Evolutionary conservation across 164 flowering plant genomes (phyloP).

Genomic region (Saururus chinensis): DNA sequence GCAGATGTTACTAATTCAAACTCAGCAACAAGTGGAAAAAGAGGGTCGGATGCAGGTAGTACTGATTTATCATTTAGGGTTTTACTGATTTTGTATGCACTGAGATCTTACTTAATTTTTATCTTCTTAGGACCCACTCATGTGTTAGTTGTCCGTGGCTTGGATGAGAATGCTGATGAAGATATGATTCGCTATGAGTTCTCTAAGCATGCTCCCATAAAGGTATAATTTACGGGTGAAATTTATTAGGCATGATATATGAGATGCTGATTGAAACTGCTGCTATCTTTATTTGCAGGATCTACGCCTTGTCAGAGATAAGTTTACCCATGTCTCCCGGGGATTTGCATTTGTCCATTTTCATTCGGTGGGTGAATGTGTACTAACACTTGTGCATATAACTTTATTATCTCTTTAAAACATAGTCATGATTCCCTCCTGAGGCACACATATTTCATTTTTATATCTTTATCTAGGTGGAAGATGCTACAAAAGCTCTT

Average conservation of each 20-base stretch:
- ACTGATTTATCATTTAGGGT: constrained; percentile 4
- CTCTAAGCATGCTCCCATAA: constrained; percentile 94
- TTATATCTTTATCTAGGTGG: constrained; percentile 41
- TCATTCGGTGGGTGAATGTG: constrained; percentile 44
- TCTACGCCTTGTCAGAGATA: constrained; percentile 97
- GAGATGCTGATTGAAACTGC: neutral
- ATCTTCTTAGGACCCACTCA: constrained; percentile 75
- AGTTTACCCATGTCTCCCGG: constrained; percentile 95
- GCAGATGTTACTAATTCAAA: constrained; percentile 69
- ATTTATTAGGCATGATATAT: neutral
- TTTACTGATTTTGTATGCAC: constrained; percentile 1
- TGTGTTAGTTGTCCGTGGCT: constrained; percentile 94
- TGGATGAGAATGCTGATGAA: constrained; percentile 99
- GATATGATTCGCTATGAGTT: constrained; percentile 99
- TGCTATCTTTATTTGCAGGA: constrained; percentile 45
- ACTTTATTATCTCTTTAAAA: neutral
- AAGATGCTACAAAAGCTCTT: constrained; percentile 90
- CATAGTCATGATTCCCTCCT: neutral
- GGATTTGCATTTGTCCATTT: constrained; percentile 99
- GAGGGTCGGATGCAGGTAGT: constrained; percentile 79
- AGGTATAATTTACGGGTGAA: constrained; percentile 34
- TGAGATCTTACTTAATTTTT: neutral
- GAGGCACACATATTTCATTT: neutral
- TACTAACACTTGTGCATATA: neutral
- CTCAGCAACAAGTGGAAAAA: constrained; percentile 46